Evolutionary conservation across 1,284 basidiomycete species (phyloP), one percentile per base, ranked within the genome.

Genomic region (Leccinum glutinopallens): DNA sequence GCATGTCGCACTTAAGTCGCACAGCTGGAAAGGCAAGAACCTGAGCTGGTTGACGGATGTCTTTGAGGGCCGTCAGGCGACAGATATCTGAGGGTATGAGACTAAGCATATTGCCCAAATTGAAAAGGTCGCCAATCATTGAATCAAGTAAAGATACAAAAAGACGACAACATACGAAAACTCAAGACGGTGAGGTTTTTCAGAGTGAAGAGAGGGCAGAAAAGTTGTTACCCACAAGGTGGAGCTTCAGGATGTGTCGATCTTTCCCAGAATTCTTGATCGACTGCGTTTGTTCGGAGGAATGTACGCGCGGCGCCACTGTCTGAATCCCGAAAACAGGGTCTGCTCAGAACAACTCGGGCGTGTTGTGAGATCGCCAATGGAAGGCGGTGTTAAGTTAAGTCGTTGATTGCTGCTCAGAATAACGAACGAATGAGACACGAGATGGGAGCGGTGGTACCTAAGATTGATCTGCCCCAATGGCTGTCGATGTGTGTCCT

Each of bases 21-120:
- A 73, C 73, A 92, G 83, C 71, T 92, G 89, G 3, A 86, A 81
- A 12, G 91, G 91, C 0, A 92, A 76, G 72, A 83, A 89, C 59
- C 72, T 70, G 1, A 92, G 75, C 39, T 76, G 75, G 73, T 93
- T 92, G 63, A 81, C 80, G 0, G 85, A 80, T 3, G 92, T 86
- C 83, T 46, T 80, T 78, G 2, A 92, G 80, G 58, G 83, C 83
- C 3, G 71, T 77, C 9, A 92, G 78, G 10, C 77, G 77, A 13
- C 74, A 78, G 53, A 92, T 88, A 62, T 89, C 87, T 0, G 89
- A 85, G 2, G 35, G 5, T 37, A 13, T 37, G 35, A 37, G 77
- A 0, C 76, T 80, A 8, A 92, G 75, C 4, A 70, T 69, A 37
- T 37, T 37, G 13, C 12, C 13, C 7, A 75, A 74, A 77, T 61